Evolutionary conservation across 2,329 filamentous ascomycete genomes (phyloP).

Genomic region (Sordariomycetes sp.): DNA sequence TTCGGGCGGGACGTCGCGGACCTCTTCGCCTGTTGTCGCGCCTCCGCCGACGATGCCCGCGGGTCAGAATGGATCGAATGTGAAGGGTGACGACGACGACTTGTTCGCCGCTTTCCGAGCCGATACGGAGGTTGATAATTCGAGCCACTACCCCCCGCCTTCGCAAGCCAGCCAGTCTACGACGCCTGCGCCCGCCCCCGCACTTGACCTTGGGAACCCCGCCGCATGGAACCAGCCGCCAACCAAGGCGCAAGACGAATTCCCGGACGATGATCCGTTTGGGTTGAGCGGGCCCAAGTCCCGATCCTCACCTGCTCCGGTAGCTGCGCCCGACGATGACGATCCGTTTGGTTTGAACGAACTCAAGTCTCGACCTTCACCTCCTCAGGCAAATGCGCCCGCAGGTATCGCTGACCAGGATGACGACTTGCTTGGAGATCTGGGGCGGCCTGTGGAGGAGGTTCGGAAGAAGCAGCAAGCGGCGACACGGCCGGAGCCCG

Average conservation of each 20-base stretch:
- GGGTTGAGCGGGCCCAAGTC: constrained; percentile 11
- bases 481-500: constrained; percentile 30
- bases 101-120: constrained; percentile 55
- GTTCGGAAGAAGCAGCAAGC: constrained; percentile 33
- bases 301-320: neutral
- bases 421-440: constrained; percentile 52
- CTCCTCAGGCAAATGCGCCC: neutral
- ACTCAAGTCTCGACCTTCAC: constrained; percentile 9
- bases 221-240: constrained; percentile 34
- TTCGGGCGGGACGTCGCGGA: constrained; percentile 32
- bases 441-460: constrained; percentile 52
- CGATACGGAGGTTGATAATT: constrained; percentile 52
- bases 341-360: constrained; percentile 9
- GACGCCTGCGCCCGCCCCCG: constrained; percentile 25
- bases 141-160: constrained; percentile 49
- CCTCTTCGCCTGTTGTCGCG: constrained; percentile 25
- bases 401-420: constrained; percentile 28
- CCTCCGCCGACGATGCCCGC: constrained; percentile 10
- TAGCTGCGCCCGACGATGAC: constrained; percentile 4
- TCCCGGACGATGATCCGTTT: constrained; percentile 31
- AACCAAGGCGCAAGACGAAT: constrained; percentile 16
- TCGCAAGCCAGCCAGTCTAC: constrained; percentile 8
- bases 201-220: constrained; percentile 39
- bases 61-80: constrained; percentile 15
- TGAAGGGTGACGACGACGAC: constrained; percentile 40